A percentile compares a stretch with the other conserved stretches of the same genome.
These are phyloP conservation scores for Mycosphaerella arachidis DNA, from an alignment of 2,329 filamentous ascomycete genomes.

Conservation along the genomic window DNA sequence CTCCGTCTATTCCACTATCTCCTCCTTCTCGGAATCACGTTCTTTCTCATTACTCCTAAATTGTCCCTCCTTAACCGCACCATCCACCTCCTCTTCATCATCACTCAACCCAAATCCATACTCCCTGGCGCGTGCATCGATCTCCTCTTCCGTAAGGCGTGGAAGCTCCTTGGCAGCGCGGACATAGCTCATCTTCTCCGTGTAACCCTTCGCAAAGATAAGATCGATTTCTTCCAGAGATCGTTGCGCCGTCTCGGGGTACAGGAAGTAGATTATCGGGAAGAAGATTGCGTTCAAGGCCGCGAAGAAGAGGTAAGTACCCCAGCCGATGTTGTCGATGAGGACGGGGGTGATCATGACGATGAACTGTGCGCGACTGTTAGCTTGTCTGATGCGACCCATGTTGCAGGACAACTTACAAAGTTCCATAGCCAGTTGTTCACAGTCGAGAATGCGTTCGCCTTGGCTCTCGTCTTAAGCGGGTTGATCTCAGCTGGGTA, in stretches of 20 bases:
- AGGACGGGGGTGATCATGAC: slow-evolving; percentile 41
- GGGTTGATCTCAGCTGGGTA: slow-evolving; percentile 37
- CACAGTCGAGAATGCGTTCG: slow-evolving; percentile 51
- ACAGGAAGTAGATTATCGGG: slow-evolving; percentile 58
- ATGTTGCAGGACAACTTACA: not conserved
- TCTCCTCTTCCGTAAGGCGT: slow-evolving; percentile 32
- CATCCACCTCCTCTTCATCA: slow-evolving; percentile 11
- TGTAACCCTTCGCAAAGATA: slow-evolving; percentile 24
- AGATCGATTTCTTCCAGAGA: slow-evolving; percentile 28
- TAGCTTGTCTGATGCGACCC: not conserved
- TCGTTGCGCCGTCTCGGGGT: slow-evolving; percentile 20
- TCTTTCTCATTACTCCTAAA: not conserved
- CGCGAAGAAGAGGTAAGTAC: slow-evolving; percentile 49
- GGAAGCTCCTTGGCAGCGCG: slow-evolving; percentile 36
- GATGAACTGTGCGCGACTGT: slow-evolving; percentile 49
- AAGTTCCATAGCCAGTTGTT: slow-evolving; percentile 36
- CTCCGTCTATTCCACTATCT: not conserved
- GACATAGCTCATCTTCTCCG: slow-evolving; percentile 34
- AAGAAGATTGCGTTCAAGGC: slow-evolving; percentile 39
- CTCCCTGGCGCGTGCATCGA: slow-evolving; percentile 32
- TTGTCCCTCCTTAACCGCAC: slow-evolving; percentile 1
- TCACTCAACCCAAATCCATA: slow-evolving; percentile 5
- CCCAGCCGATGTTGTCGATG: slow-evolving; percentile 46
- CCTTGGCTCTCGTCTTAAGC: slow-evolving; percentile 51
- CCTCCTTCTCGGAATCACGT: slow-evolving; percentile 5